Percentiles rank a stretch among this genome's conserved stretches.
Conservation (phyloP, 108 stramenopile genomes). For the Cyclotella baltica region DNA sequence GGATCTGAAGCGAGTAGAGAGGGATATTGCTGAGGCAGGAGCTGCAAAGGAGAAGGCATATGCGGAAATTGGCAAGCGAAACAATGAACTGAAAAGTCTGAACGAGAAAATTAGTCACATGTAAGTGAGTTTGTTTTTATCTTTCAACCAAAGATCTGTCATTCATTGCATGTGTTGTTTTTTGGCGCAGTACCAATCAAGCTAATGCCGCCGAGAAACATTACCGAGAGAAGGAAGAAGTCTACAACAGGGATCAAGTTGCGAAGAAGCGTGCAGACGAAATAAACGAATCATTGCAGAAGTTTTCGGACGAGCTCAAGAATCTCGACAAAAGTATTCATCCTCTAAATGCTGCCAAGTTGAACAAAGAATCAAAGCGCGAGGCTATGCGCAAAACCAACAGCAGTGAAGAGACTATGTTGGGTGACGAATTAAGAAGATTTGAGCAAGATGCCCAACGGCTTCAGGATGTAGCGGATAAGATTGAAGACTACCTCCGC, state of each 20-base stretch:
- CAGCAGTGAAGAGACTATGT: constrained; percentile 49
- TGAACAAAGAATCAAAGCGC: constrained; percentile 57
- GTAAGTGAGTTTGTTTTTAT: background rate
- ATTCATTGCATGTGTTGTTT: background rate
- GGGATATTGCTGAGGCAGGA: constrained; percentile 52
- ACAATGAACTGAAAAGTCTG: constrained; percentile 67
- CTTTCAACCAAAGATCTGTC: background rate
- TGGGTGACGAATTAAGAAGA: constrained; percentile 33
- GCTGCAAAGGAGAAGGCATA: constrained; percentile 69
- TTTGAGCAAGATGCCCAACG: constrained; percentile 56
- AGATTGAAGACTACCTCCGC: constrained; percentile 35
- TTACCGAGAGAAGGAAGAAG: constrained; percentile 68
- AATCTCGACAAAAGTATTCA: constrained; percentile 59
- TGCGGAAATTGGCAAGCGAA: constrained; percentile 63
- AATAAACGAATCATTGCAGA: constrained; percentile 53
- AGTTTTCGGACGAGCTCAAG: constrained; percentile 52
- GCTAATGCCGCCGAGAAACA: constrained; percentile 58
- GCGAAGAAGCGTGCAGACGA: constrained; percentile 54
- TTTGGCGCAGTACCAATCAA: constrained; percentile 36
- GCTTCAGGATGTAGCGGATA: constrained; percentile 41
- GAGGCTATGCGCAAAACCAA: constrained; percentile 39
- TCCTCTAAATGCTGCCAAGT: constrained; percentile 55
- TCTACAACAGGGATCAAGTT: constrained; percentile 68
- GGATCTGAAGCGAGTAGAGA: constrained; percentile 72
- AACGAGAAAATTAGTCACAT: constrained; percentile 56